Evolutionary conservation across 441 rosid species (phyloP).

Genomic region (Pelargonium fulgidum): DNA sequence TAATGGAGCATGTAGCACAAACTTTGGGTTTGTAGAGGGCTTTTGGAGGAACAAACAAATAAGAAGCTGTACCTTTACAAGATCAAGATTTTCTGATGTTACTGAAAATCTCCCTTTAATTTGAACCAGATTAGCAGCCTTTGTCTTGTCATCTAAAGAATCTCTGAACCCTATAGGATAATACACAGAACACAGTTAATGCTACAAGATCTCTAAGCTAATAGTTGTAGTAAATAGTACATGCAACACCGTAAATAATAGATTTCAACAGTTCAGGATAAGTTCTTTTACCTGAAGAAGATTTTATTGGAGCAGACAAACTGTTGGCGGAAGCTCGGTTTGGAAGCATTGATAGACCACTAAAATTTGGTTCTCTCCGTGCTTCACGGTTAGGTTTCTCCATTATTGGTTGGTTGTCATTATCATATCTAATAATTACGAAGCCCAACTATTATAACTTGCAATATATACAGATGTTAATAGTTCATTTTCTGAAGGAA

Average conservation of each 20-base stretch:
- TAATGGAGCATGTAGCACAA: constrained; percentile 67
- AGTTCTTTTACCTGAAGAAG: constrained; percentile 68
- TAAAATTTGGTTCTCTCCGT: constrained; percentile 79
- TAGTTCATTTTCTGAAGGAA: no score
- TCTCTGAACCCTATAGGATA: constrained; percentile 68
- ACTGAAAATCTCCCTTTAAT: constrained; percentile 96
- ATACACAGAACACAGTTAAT: constrained; percentile 16
- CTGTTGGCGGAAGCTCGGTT: constrained; percentile 97
- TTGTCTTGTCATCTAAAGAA: constrained; percentile 84
- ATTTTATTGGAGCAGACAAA: constrained; percentile 93
- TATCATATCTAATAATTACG: constrained; percentile 48
- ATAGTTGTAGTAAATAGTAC: not conserved
- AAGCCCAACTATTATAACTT: constrained; percentile 6
- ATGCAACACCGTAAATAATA: constrained; percentile 11
- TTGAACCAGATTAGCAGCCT: constrained; percentile 74
- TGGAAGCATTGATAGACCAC: constrained; percentile 94
- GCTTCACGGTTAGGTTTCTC: constrained; percentile 44
- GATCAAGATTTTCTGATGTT: constrained; percentile 95
- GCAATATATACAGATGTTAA: not conserved
- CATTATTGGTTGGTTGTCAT: constrained; percentile 40
- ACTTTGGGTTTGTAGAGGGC: constrained; percentile 42
- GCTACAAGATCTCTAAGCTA: not conserved
- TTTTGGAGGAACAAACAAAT: constrained; percentile 19
- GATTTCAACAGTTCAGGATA: constrained; percentile 13
- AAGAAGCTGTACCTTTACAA: constrained; percentile 59